Evolutionary conservation across 192 early-diverging fungal species (phyloP).

Genomic region (Diversispora epigaea): DNA sequence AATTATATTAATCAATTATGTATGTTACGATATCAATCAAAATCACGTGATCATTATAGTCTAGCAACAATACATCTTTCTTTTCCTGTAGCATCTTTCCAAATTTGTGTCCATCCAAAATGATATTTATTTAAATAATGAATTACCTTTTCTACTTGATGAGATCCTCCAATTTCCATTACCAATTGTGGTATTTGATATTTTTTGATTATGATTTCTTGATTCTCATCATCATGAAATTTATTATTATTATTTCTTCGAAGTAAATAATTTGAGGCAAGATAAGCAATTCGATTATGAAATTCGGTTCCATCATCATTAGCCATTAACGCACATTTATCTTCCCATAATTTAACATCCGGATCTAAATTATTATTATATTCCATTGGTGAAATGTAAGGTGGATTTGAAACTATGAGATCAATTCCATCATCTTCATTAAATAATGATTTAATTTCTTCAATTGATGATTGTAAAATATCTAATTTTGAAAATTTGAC

Average conservation of each 20-base stretch:
- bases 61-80: slow-evolving; percentile 63
- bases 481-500: slow-evolving; percentile 37
- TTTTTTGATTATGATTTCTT: not conserved
- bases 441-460: not conserved
- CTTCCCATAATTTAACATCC: slow-evolving; percentile 87
- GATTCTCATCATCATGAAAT: no score
- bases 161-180: slow-evolving; percentile 78
- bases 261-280: slow-evolving; percentile 42
- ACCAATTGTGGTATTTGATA: slow-evolving; percentile 63
- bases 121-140: slow-evolving; percentile 52
- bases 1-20: no score
- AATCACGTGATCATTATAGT: not conserved
- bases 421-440: slow-evolving; percentile 48
- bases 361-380: slow-evolving; percentile 60
- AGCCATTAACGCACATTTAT: slow-evolving; percentile 69
- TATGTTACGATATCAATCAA: no score
- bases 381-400: slow-evolving; percentile 77
- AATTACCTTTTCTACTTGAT: slow-evolving; percentile 60
- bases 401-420: slow-evolving; percentile 88
- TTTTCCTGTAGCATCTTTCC: slow-evolving; percentile 76
- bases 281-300: slow-evolving; percentile 54
- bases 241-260: not conserved
- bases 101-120: slow-evolving; percentile 59
- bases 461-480: slow-evolving; percentile 6
- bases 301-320: slow-evolving; percentile 60